Evolutionary conservation across 768 basidiomycete species (phyloP).

Genomic region (Collybiopsis confluens): DNA sequence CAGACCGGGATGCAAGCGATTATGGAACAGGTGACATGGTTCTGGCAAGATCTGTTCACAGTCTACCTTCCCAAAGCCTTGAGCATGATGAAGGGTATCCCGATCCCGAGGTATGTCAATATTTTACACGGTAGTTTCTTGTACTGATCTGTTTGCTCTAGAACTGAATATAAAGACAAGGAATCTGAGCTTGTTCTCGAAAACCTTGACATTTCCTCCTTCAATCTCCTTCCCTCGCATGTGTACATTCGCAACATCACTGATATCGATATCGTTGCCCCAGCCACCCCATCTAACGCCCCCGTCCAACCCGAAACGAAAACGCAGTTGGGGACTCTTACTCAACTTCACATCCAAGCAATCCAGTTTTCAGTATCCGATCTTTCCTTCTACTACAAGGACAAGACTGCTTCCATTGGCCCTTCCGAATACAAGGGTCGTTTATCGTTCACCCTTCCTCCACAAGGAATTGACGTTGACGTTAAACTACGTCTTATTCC

Average conservation of each 20-base stretch:
- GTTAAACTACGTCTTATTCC: slow-evolving; percentile 63
- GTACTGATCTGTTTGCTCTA: slow-evolving; percentile 19
- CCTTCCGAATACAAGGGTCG: slow-evolving; percentile 60
- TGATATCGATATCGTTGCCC: slow-evolving; percentile 34
- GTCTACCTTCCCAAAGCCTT: slow-evolving; percentile 67
- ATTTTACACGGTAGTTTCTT: background rate
- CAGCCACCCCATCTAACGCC: background rate
- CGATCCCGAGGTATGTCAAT: slow-evolving; percentile 57
- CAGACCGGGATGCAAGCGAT: slow-evolving; percentile 44
- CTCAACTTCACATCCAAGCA: slow-evolving; percentile 61
- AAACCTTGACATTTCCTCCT: slow-evolving; percentile 64
- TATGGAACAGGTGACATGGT: slow-evolving; percentile 64
- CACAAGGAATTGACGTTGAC: slow-evolving; percentile 66
- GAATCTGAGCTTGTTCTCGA: slow-evolving; percentile 74
- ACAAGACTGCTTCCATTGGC: slow-evolving; percentile 49
- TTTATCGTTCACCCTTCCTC: slow-evolving; percentile 56
- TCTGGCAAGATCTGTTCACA: slow-evolving; percentile 79
- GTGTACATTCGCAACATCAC: slow-evolving; percentile 72
- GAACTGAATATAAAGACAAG: slow-evolving; percentile 66
- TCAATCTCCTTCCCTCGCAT: slow-evolving; percentile 65
- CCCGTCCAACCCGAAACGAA: slow-evolving; percentile 1
- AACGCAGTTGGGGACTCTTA: slow-evolving; percentile 49
- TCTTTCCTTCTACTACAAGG: slow-evolving; percentile 72
- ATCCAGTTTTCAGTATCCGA: slow-evolving; percentile 59
- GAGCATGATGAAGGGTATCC: slow-evolving; percentile 50